Evolutionary conservation across 495 filamentous ascomycete species (phyloP).

Genomic region (Penicillium verhagenii): DNA sequence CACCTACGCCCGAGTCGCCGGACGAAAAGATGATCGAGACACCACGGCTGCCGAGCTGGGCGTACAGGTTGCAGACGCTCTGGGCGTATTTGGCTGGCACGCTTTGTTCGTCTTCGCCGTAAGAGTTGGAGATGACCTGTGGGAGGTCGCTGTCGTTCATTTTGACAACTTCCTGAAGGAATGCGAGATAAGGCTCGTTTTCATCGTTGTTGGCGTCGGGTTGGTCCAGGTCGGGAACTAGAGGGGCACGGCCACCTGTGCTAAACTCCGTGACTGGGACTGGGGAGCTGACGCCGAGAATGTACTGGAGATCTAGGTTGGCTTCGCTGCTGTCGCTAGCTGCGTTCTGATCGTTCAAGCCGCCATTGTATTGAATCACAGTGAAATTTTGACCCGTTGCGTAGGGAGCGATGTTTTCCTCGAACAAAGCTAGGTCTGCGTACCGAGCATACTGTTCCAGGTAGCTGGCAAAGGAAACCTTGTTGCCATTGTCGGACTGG

Average conservation of each 20-base stretch:
- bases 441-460: slow-evolving; percentile 65
- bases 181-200: slow-evolving; percentile 78
- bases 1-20: slow-evolving; percentile 71
- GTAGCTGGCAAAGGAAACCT: slow-evolving; percentile 66
- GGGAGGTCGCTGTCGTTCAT: slow-evolving; percentile 56
- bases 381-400: slow-evolving; percentile 62
- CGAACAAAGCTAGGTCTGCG: slow-evolving; percentile 55
- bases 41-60: slow-evolving; percentile 72
- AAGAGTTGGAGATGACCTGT: slow-evolving; percentile 73
- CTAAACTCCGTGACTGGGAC: slow-evolving; percentile 65
- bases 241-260: slow-evolving; percentile 61
- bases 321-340: slow-evolving; percentile 58
- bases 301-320: slow-evolving; percentile 75
- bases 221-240: slow-evolving; percentile 61
- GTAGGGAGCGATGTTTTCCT: slow-evolving; percentile 51
- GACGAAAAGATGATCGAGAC: slow-evolving; percentile 70
- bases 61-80: slow-evolving; percentile 67
- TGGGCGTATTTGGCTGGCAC: slow-evolving; percentile 65
- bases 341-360: slow-evolving; percentile 50
- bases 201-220: slow-evolving; percentile 52
- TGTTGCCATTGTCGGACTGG: slow-evolving; percentile 34
- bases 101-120: slow-evolving; percentile 77
- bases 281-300: slow-evolving; percentile 56
- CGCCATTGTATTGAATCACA: slow-evolving; percentile 58
- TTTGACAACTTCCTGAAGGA: slow-evolving; percentile 60